Evolutionary conservation across 1,284 basidiomycete species (phyloP).

Genomic region (Polyporus tsugae): DNA sequence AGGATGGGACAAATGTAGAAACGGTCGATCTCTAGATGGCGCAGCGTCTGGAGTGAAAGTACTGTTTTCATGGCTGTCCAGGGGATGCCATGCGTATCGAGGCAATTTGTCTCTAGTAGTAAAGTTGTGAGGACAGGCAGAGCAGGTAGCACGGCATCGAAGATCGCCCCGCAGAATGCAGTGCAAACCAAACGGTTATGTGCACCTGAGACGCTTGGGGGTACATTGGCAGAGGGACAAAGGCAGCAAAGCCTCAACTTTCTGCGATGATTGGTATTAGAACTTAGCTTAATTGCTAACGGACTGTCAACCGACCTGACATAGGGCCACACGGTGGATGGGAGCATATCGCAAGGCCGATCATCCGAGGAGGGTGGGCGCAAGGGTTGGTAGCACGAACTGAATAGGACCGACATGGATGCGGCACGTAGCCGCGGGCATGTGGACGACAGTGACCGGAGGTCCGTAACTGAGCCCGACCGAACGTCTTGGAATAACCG

Average conservation of each 20-base stretch:
- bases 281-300: no score
- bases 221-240: no score
- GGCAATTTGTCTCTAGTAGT: not conserved
- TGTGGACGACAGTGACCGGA: not conserved
- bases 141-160: not conserved
- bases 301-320: no score
- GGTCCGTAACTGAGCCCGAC: not conserved
- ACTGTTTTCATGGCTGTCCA: not conserved
- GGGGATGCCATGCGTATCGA: not conserved
- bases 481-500: not conserved
- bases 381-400: no score
- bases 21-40: not conserved
- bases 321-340: no score
- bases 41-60: not conserved
- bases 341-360: no score
- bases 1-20: not conserved
- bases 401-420: no score
- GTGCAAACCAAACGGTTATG: not conserved
- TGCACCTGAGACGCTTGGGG: not conserved
- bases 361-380: no score
- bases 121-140: not conserved
- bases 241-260: no score
- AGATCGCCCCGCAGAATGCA: not conserved
- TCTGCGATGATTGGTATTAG: no score
- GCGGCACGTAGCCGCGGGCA: no score